Base-by-base conservation (phyloP, 2,329 filamentous ascomycete genomes). In the Diaporthe ilicicola region DNA sequence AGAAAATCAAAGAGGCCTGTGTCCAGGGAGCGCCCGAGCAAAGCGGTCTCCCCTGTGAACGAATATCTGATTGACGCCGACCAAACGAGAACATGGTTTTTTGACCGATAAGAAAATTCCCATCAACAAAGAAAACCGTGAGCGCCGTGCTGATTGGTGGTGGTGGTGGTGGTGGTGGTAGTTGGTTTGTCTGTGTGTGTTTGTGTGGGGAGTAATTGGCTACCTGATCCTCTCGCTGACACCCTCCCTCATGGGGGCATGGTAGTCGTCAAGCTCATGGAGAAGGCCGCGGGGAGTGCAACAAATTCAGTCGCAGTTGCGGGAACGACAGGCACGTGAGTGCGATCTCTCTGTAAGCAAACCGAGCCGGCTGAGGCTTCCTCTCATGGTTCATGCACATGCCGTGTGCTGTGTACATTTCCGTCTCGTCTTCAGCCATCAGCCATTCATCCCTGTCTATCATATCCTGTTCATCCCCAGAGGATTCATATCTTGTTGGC, bases 401-500 rank as follows among this genome's bases (percentile, higher is more conserved):
- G 34, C 72, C 32, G 56, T 59, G 56, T 34, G 53, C 71, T 67
- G 70, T 24, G 50, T 73, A 54, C 56, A 59, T 62, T 8, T 39
- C 34, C 34, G 37, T 62, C 29, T 61, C 39, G n/a, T 67, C 68
- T 73, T 61, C 56, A 61, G 67, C 62, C 50, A 32, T n/a, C 44
- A 22, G 54, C 62, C 54, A n/a, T 7, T 48, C 55, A 50, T 46
- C 50, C 29, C 32, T 50, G 4, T 17, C 24, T 34, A 74, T 81
- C 79, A 87, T 82, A 88, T 84, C 75, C 84, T 82, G 78, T 90
- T 89, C 86, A 89, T 88, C 68, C 82, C 85, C 27, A 89, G 79
- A 3, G 87, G 87, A 75, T 89, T 87, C 78, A 87, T 84, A 59
- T 84, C 82, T 54, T 81, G 75, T 19, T 70, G 74, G 54, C 65